Evolutionary conservation across 208 protist species (phyloP), one percentile per base, ranked within the genome.

Genomic region (Leishmania tropica): DNA sequence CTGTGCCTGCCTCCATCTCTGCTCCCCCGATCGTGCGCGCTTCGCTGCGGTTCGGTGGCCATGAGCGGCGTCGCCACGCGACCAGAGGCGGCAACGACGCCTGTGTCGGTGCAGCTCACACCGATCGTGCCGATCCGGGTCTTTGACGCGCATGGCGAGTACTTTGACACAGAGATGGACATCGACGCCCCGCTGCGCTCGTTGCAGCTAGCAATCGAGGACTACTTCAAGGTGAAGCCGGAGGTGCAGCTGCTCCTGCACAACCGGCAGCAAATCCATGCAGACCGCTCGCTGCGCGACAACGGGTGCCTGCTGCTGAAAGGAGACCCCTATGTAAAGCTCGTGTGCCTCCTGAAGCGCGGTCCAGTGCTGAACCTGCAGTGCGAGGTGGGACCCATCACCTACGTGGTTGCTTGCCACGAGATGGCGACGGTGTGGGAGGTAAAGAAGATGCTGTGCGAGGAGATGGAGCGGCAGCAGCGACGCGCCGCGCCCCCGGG

Each of bases 301-400:
- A 97, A 96, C 78, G 92, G 92, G 13, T 97, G 94, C 79, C 84
- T 95, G 67, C 68, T 97, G 77, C 90, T 96, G 28, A 97, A 97
- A 77, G 94, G 94, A n/a, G 94, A 97, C 77, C 94, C 94, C 3
- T 96, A 89, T 76, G 85, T 97, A 65, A 95, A 93, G 81, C 74
- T 97, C 19, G 82, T 94, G 6, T 90, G 88, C 80, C 72, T 84
- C 72, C 62, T 95, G 45, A 94, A 94, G 85, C 92, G 92, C 54
- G 94, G 94, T 0, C 79, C 91, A 42, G 79, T 92, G 75, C 79
- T 96, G 42, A 97, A 97, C 78, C 72, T 97, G 40, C 76, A 93
- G 89, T 92, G 84, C 82, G 81, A 88, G 65, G 75, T 84, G 13
- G 74, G 74, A 28, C 82, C 60, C 56, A 80, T 87, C 58, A 79